phyloP scores from a whole-genome alignment of 148 eudicot species.

The Suaeda aralocaspica region DNA sequence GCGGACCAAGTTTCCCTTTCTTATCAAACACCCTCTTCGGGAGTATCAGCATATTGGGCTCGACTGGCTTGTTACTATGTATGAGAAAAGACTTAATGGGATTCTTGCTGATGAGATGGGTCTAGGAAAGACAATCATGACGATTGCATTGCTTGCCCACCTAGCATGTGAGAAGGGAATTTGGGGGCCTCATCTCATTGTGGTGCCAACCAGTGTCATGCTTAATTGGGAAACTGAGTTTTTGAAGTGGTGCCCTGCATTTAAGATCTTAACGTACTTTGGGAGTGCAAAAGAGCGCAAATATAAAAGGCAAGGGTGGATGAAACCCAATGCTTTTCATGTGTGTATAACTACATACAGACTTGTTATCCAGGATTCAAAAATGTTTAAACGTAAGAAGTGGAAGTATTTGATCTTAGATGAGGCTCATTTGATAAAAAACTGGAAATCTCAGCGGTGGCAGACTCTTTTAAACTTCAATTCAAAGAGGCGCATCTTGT shows the following conservation, averaged over 20 bases:
- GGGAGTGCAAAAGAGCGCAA: slow-evolving; percentile 98
- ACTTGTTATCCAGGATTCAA: slow-evolving; percentile 97
- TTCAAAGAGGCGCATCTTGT: slow-evolving; percentile 89
- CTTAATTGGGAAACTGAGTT: slow-evolving; percentile 99
- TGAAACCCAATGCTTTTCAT: slow-evolving; percentile 91
- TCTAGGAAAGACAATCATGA: slow-evolving; percentile 97
- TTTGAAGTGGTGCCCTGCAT: slow-evolving; percentile 99
- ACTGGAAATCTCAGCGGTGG: slow-evolving; percentile 99
- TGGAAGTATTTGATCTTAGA: slow-evolving; percentile 99
- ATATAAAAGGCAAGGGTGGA: slow-evolving; percentile 96
- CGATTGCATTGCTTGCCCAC: slow-evolving; percentile 96
- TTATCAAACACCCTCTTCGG: slow-evolving; percentile 89
- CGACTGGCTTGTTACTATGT: slow-evolving; percentile 99
- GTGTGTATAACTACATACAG: slow-evolving; percentile 97
- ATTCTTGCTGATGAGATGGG: slow-evolving; percentile 99
- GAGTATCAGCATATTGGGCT: slow-evolving; percentile 99
- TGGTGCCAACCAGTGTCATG: slow-evolving; percentile 99
- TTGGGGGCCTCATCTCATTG: slow-evolving; percentile 99
- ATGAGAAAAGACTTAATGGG: slow-evolving; percentile 97
- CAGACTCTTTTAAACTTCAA: slow-evolving; percentile 95
- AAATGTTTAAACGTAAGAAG: slow-evolving; percentile 94
- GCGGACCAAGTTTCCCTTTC: slow-evolving; percentile 89
- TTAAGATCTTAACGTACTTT: slow-evolving; percentile 94
- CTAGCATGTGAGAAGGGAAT: slow-evolving; percentile 97
- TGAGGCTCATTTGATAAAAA: slow-evolving; percentile 98